phyloP scores from a whole-genome alignment of 768 basidiomycete genomes.

The Lactarius pseudohatsudake region DNA sequence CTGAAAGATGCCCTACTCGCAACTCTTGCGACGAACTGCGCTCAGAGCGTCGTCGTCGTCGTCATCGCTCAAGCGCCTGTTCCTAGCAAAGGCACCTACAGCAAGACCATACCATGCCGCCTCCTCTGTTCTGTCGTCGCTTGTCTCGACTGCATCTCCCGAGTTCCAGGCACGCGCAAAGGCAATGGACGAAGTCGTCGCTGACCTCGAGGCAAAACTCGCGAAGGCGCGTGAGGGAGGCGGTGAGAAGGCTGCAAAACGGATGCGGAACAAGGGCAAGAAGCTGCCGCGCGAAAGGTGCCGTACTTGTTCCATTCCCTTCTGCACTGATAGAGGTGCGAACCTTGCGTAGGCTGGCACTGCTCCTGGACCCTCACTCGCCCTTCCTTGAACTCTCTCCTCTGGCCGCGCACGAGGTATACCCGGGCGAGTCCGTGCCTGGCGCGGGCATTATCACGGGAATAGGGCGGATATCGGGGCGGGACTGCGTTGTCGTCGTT shows the following conservation, averaged over 20 bases:
- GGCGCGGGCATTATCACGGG: constrained; percentile 92
- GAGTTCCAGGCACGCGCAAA: constrained; percentile 68
- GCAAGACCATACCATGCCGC: constrained; percentile 58
- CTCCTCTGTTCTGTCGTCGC: constrained; percentile 58
- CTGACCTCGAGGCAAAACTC: constrained; percentile 60
- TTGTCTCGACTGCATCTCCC: constrained; percentile 64
- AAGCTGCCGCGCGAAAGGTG: constrained; percentile 82
- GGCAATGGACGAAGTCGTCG: constrained; percentile 69
- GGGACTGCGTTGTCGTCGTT: constrained; percentile 86
- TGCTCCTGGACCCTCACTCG: constrained; percentile 80
- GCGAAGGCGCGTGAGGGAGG: constrained; percentile 67
- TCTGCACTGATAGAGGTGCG: not conserved
- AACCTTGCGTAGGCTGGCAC: constrained; percentile 31
- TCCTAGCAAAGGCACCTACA: no score
- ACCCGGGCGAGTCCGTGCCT: constrained; percentile 71
- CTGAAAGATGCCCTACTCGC: constrained; percentile 4
- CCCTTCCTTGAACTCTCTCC: constrained; percentile 89
- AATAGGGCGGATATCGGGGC: constrained; percentile 63
- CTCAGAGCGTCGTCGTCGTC: not conserved
- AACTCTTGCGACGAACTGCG: not conserved
- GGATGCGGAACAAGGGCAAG: constrained; percentile 79
- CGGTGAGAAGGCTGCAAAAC: constrained; percentile 67
- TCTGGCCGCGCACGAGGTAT: constrained; percentile 86
- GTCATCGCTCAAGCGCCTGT: not conserved
- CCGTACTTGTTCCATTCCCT: constrained; percentile 26